Conservation (phyloP, 805 yeast genomes). For the Kluyveromyces lactis region DNA sequence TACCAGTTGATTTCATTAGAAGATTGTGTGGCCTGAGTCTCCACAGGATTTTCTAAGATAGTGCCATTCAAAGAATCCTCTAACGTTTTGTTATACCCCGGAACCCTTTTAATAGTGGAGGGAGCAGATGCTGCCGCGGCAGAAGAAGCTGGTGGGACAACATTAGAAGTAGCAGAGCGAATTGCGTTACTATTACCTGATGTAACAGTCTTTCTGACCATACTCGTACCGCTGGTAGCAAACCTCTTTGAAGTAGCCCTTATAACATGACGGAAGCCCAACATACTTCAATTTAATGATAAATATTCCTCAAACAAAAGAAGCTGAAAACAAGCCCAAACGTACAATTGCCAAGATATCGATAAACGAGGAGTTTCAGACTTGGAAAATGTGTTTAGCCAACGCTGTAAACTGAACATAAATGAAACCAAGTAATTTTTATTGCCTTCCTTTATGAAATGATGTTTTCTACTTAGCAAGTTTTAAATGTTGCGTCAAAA, state of each 20-base stretch:
- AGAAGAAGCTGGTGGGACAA: neutral
- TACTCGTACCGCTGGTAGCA: slow-evolving; percentile 16
- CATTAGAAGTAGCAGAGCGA: slow-evolving; percentile 4
- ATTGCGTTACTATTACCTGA: slow-evolving; percentile 9
- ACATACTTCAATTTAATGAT: neutral
- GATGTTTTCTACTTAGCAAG: too few species aligned
- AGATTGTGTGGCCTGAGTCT: neutral
- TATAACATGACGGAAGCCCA: neutral
- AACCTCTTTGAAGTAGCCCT: slow-evolving; percentile 8
- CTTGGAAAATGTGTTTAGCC: too few species aligned
- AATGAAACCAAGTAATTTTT: too few species aligned
- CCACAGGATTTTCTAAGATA: slow-evolving; percentile 5
- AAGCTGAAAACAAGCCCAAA: too few species aligned
- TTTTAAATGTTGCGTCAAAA: too few species aligned
- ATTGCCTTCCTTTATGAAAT: too few species aligned
- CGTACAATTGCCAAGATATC: too few species aligned
- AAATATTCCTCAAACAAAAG: too few species aligned
- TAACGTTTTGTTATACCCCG: slow-evolving; percentile 9
- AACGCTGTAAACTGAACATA: too few species aligned
- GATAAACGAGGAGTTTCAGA: too few species aligned
- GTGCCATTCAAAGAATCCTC: slow-evolving; percentile 12
- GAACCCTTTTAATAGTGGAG: slow-evolving; percentile 5
- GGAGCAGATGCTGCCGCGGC: slow-evolving; percentile 8
- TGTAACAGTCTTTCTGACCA: slow-evolving; percentile 11
- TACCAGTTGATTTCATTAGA: slow-evolving; percentile 56